These are phyloP conservation scores for Pythium volutum DNA, from an alignment of 352 stramenopile species.

Conservation along the genomic window DNA sequence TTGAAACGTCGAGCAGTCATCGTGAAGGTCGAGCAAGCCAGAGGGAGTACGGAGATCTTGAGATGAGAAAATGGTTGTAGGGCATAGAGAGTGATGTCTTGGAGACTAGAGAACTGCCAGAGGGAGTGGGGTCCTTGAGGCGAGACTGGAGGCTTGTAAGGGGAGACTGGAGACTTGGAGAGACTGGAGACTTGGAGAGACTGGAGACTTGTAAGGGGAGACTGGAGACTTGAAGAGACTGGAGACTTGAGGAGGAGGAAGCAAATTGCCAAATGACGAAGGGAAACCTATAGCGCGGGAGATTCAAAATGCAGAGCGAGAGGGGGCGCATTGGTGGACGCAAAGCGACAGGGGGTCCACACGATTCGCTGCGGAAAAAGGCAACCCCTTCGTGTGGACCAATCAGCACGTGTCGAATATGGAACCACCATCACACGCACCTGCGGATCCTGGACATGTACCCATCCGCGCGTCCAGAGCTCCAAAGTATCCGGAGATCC, in stretches of 20 bases:
- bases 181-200: background rate
- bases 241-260: background rate
- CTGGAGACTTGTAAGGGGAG: no score
- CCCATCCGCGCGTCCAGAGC: background rate
- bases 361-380: background rate
- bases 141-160: background rate
- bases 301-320: background rate
- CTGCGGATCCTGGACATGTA: background rate
- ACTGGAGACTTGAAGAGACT: no score
- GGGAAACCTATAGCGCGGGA: background rate
- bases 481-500: no score
- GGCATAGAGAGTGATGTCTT: background rate
- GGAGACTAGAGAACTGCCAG: background rate
- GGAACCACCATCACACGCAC: background rate
- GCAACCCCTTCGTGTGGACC: background rate
- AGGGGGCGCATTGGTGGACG: background rate
- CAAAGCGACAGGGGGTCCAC: background rate
- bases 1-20: background rate
- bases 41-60: background rate
- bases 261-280: constrained; percentile 6
- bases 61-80: background rate
- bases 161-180: no score
- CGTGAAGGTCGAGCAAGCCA: background rate
- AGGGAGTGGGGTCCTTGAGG: background rate
- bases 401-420: background rate